A percentile compares a stretch with the other conserved stretches of the same genome.
Conservation (phyloP, 202 grass and related monocot genomes). For the Brachypodium distachyon region DNA sequence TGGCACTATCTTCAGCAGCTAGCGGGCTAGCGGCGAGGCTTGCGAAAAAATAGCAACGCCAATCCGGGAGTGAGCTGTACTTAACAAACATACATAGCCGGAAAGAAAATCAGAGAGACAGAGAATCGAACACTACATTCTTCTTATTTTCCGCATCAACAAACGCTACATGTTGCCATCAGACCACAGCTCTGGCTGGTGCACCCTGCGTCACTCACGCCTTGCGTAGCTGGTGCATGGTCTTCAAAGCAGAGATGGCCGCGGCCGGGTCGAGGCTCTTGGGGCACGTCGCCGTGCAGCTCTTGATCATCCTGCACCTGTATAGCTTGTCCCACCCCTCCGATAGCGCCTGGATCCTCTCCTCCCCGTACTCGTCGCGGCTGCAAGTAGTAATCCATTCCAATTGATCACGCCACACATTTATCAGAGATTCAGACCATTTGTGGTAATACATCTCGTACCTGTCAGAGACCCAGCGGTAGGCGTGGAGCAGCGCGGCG, state of each 20-base stretch:
- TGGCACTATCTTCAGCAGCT: too few species aligned
- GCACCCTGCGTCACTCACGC: not conserved
- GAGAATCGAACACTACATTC: not conserved
- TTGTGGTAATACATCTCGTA: too few species aligned
- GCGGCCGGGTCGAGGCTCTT: constrained; percentile 63
- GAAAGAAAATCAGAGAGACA: too few species aligned
- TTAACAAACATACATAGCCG: too few species aligned
- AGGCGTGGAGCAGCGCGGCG: constrained; percentile 47
- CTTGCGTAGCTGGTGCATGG: constrained; percentile 40
- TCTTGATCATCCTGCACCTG: constrained; percentile 63
- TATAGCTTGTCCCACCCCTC: constrained; percentile 59
- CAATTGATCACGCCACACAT: too few species aligned
- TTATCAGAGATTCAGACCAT: too few species aligned
- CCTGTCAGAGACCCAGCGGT: constrained; percentile 56
- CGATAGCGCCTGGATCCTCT: constrained; percentile 51
- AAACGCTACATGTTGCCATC: not conserved
- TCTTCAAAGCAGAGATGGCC: constrained; percentile 51
- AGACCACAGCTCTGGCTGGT: not conserved
- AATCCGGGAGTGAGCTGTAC: too few species aligned
- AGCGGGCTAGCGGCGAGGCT: too few species aligned
- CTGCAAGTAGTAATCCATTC: not conserved
- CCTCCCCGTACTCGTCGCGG: constrained; percentile 45
- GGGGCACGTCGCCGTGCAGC: constrained; percentile 63
- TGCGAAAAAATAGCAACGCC: too few species aligned
- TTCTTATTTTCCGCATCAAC: not conserved